Percentiles rank a stretch among this genome's conserved stretches.
Conservation (phyloP, 257 asterid species). For the Capsicum chinense region DNA sequence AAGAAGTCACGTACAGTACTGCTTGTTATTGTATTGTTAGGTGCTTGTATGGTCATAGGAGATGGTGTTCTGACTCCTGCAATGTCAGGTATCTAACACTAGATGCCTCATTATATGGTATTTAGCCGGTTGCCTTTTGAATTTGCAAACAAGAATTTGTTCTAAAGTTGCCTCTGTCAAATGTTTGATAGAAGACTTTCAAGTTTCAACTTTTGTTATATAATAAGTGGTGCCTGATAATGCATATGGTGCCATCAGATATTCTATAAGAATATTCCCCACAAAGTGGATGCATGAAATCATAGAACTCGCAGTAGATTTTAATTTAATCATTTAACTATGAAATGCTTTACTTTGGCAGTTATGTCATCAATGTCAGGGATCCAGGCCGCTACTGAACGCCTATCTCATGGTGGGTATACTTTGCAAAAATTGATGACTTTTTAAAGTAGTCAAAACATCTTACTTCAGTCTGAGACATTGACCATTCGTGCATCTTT, state of each 20-base stretch:
- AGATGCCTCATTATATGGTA: conserved; percentile 23
- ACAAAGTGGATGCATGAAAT: conserved; percentile 19
- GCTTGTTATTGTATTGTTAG: conserved; percentile 73
- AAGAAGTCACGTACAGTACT: conserved; percentile 68
- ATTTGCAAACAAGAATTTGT: background rate
- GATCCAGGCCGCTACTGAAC: conserved; percentile 41
- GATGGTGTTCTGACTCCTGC: conserved; percentile 73
- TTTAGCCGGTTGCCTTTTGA: conserved; percentile 19
- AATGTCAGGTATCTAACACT: conserved; percentile 54
- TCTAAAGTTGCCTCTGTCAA: background rate
- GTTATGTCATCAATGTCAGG: conserved; percentile 58
- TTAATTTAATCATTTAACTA: conserved; percentile 13
- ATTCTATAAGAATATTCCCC: background rate
- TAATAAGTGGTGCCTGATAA: background rate
- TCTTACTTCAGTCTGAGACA: conserved; percentile 4
- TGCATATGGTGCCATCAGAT: conserved; percentile 2
- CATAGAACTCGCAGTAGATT: conserved; percentile 10
- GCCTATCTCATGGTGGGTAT: conserved; percentile 42
- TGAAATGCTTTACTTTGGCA: conserved; percentile 37
- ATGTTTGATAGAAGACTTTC: background rate
- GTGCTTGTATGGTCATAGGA: conserved; percentile 68
- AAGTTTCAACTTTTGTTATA: background rate
- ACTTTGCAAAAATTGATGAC: conserved; percentile 14
- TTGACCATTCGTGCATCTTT: conserved; percentile 26
- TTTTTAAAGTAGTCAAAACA: conserved; percentile 9